These are phyloP conservation scores for Aspergillus sparsus DNA, from an alignment of 495 filamentous ascomycete species.

Conservation along the genomic window DNA sequence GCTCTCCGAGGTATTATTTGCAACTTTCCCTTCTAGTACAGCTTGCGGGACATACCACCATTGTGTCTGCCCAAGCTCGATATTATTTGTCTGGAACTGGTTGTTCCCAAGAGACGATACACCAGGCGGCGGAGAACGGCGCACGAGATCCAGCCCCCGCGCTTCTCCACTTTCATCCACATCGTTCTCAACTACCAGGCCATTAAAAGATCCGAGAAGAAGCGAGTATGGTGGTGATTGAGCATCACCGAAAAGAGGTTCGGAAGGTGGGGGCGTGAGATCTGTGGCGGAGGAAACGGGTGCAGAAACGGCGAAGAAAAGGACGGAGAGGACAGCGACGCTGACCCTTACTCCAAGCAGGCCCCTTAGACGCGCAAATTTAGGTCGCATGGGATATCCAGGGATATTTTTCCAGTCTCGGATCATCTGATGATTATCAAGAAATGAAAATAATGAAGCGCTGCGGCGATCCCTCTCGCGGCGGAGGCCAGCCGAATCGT, in stretches of 20 bases:
- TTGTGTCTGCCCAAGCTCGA: constrained; percentile 58
- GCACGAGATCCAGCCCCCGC: constrained; percentile 61
- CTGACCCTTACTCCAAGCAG: constrained; percentile 65
- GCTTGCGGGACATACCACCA: constrained; percentile 56
- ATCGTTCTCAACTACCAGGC: constrained; percentile 33
- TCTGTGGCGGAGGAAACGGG: constrained; percentile 60
- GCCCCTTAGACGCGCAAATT: constrained; percentile 66
- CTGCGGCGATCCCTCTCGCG: constrained; percentile 9
- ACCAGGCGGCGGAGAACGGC: constrained; percentile 53
- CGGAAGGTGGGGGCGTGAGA: constrained; percentile 36
- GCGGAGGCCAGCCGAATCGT: constrained; percentile 22
- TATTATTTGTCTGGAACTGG: constrained; percentile 51
- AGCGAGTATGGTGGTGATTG: constrained; percentile 26
- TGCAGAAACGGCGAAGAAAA: constrained; percentile 57
- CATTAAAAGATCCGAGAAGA: constrained; percentile 38
- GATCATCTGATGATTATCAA: constrained; percentile 8
- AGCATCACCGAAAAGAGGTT: constrained; percentile 35
- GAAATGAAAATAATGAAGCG: neutral
- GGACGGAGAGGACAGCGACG: constrained; percentile 54
- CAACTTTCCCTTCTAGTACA: constrained; percentile 31
- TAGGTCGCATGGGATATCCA: constrained; percentile 55
- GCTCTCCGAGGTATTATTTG: constrained; percentile 18
- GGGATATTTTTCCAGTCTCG: neutral
- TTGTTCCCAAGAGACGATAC: constrained; percentile 63
- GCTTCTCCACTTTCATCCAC: constrained; percentile 37